Percentiles rank a stretch among this genome's conserved stretches.
phyloP scores from a whole-genome alignment of 768 basidiomycete genomes.

The Leccinum incarnatum region DNA sequence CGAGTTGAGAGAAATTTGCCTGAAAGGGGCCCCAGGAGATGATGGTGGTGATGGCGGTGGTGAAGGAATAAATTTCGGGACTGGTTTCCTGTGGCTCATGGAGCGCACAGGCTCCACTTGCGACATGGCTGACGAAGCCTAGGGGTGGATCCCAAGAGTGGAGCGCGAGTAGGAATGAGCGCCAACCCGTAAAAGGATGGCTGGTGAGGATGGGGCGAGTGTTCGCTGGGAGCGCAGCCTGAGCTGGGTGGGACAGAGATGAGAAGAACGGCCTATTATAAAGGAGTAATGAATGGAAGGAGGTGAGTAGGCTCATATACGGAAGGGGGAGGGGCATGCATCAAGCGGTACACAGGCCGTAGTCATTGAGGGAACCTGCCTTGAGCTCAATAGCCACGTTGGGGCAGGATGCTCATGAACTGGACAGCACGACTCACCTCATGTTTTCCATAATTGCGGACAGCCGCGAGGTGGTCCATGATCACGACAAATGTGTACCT shows the following conservation, averaged over 20 bases:
- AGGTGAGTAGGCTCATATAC: conserved; percentile 32
- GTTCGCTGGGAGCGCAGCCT: conserved; percentile 20
- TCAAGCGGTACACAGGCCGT: conserved; percentile 32
- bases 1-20: conserved; percentile 30
- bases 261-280: conserved; percentile 30
- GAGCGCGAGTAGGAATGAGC: conserved; percentile 7
- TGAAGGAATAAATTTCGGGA: conserved; percentile 63
- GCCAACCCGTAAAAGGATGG: conserved; percentile 7
- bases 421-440: conserved; percentile 35
- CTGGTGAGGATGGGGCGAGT: conserved; percentile 16
- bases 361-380: conserved; percentile 32
- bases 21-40: conserved; percentile 34
- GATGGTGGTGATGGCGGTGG: conserved; percentile 45
- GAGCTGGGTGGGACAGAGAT: conserved; percentile 23
- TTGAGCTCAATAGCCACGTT: conserved; percentile 37
- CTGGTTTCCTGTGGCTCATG: conserved; percentile 72
- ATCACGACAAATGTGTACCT: conserved; percentile 34
- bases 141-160: conserved; percentile 4
- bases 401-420: conserved; percentile 31
- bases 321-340: conserved; percentile 23
- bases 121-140: conserved; percentile 22
- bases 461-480: conserved; percentile 32
- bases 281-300: conserved; percentile 26
- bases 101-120: conserved; percentile 29
- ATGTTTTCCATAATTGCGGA: conserved; percentile 37